These are phyloP conservation scores for Inosperma sp. DNA, from an alignment of 768 basidiomycete species.

Conservation along the genomic window DNA sequence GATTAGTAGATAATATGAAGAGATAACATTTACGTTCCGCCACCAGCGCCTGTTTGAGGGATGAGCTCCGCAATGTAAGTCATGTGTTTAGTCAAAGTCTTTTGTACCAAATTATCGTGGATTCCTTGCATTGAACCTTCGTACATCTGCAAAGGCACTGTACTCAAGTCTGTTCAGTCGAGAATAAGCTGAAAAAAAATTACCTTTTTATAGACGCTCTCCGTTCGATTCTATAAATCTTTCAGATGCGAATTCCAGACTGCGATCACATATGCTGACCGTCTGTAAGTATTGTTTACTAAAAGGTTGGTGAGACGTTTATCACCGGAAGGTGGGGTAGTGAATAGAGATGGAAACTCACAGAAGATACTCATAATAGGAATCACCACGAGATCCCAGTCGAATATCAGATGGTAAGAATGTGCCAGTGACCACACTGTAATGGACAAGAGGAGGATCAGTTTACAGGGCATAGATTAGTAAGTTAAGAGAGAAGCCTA, in stretches of 20 bases:
- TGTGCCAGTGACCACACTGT: slow-evolving; percentile 44
- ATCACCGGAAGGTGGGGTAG: neutral
- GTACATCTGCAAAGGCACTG: slow-evolving; percentile 65
- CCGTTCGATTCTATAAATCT: slow-evolving; percentile 56
- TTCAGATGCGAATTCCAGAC: neutral
- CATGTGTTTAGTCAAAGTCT: slow-evolving; percentile 53
- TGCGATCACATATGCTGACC: slow-evolving; percentile 31
- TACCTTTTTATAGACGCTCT: slow-evolving; percentile 73
- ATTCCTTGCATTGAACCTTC: slow-evolving; percentile 80
- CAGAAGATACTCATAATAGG: slow-evolving; percentile 90
- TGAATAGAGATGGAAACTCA: slow-evolving; percentile 28
- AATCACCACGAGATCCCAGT: slow-evolving; percentile 88
- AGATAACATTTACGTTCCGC: slow-evolving; percentile 33
- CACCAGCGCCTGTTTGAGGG: slow-evolving; percentile 44
- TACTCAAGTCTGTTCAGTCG: neutral
- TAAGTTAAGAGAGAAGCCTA: no score
- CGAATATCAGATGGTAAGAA: slow-evolving; percentile 79
- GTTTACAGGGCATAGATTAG: no score
- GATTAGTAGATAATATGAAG: neutral
- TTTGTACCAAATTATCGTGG: slow-evolving; percentile 66
- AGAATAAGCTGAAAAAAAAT: slow-evolving; percentile 18
- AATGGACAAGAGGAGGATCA: no score
- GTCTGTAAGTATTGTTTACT: slow-evolving; percentile 84
- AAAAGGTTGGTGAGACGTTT: slow-evolving; percentile 2
- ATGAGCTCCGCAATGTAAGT: slow-evolving; percentile 80